phyloP scores from a whole-genome alignment of 805 yeast genomes.

The Cyberlindnera galapagoensis region DNA sequence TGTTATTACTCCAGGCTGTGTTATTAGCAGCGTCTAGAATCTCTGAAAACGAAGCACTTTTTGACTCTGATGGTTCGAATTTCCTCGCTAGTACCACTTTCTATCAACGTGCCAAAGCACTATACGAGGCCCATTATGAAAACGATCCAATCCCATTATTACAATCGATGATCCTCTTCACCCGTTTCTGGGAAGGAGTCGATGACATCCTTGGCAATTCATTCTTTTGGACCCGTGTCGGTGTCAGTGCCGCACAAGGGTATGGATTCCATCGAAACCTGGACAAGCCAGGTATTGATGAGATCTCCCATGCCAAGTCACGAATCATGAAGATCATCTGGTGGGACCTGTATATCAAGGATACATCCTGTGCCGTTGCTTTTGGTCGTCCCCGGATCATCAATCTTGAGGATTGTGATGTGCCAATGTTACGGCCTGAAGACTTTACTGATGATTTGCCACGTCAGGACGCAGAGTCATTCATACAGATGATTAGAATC shows the following conservation, averaged over 20 bases:
- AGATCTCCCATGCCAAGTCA: slow-evolving; percentile 32
- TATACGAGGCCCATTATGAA: slow-evolving; percentile 66
- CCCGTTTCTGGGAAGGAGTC: slow-evolving; percentile 70
- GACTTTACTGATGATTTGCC: slow-evolving; percentile 56
- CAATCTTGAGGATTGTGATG: slow-evolving; percentile 68
- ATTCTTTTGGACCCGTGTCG: slow-evolving; percentile 65
- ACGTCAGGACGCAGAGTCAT: slow-evolving; percentile 46
- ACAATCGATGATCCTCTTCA: slow-evolving; percentile 56
- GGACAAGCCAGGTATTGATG: slow-evolving; percentile 22
- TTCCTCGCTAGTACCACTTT: slow-evolving; percentile 53
- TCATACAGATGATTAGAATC: slow-evolving; percentile 57
- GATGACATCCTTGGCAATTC: slow-evolving; percentile 62
- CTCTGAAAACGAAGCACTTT: slow-evolving; percentile 44
- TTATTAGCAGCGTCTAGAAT: slow-evolving; percentile 63
- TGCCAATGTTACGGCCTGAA: slow-evolving; percentile 58
- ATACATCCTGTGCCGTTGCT: slow-evolving; percentile 61
- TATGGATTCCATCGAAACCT: slow-evolving; percentile 63
- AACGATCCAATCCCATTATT: slow-evolving; percentile 54
- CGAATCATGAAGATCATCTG: slow-evolving; percentile 61
- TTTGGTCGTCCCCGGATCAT: slow-evolving; percentile 69
- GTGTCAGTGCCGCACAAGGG: slow-evolving; percentile 66
- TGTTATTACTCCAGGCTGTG: slow-evolving; percentile 60
- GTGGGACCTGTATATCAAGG: slow-evolving; percentile 75
- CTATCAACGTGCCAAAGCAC: slow-evolving; percentile 66
- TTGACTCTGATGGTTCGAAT: slow-evolving; percentile 38